phyloP scores from a whole-genome alignment of 768 basidiomycete species.

The Xanthoconium stramineum region DNA sequence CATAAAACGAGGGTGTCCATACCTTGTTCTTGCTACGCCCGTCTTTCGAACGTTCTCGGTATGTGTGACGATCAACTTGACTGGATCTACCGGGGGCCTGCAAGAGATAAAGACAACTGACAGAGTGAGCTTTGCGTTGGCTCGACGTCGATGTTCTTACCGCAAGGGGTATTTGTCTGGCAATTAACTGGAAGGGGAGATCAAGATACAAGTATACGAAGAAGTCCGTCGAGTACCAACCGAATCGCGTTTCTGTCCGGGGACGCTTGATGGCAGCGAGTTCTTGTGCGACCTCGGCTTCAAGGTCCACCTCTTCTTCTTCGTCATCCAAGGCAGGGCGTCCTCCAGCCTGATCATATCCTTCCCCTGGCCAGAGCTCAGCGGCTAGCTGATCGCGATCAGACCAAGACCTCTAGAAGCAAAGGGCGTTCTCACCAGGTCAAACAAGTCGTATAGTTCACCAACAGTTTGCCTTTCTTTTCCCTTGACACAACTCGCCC shows the following conservation, averaged over 20 bases:
- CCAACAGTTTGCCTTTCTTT: conserved; percentile 77
- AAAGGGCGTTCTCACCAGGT: conserved; percentile 50
- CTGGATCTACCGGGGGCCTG: conserved; percentile 73
- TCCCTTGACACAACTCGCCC: conserved; percentile 84
- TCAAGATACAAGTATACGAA: neutral
- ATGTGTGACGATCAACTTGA: conserved; percentile 62
- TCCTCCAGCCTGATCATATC: conserved; percentile 22
- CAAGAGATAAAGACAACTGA: conserved; percentile 80
- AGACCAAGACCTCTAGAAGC: conserved; percentile 6
- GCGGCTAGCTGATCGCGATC: conserved; percentile 53
- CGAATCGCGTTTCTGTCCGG: conserved; percentile 59
- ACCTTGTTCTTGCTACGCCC: conserved; percentile 67
- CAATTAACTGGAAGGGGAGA: conserved; percentile 54
- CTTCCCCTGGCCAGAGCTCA: conserved; percentile 63
- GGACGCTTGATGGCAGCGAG: conserved; percentile 68
- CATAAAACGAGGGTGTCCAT: conserved; percentile 2
- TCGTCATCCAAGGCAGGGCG: conserved; percentile 33
- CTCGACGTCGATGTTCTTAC: conserved; percentile 34
- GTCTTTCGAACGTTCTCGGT: conserved; percentile 59
- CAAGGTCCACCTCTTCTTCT: conserved; percentile 50
- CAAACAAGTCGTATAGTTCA: conserved; percentile 77
- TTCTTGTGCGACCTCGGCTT: conserved; percentile 70
- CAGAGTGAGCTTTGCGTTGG: neutral
- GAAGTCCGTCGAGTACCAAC: conserved; percentile 35
- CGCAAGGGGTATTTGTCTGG: conserved; percentile 76